A percentile compares a stretch with the other conserved stretches of the same genome.
phyloP scores from a whole-genome alignment of 2,329 filamentous ascomycete genomes.

The Aspergillus fijiensis region DNA sequence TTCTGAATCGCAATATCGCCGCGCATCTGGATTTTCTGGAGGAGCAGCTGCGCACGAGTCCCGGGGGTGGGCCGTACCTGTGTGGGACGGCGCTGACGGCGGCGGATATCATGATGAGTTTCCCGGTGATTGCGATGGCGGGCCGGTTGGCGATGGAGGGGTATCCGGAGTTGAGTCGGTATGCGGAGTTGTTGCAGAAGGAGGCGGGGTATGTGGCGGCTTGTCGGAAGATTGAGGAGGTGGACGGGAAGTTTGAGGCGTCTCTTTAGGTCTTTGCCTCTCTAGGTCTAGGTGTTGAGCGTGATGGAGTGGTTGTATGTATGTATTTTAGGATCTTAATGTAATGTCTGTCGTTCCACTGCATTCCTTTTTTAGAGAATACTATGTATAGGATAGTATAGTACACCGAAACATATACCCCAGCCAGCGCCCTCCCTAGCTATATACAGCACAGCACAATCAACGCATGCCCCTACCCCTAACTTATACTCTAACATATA shows the following conservation, averaged over 20 bases:
- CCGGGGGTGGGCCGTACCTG: slow-evolving; percentile 39
- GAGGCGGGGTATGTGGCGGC: slow-evolving; percentile 42
- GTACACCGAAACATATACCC: not conserved
- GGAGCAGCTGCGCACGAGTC: slow-evolving; percentile 44
- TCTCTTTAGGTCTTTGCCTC: slow-evolving; percentile 23
- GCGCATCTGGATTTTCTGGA: slow-evolving; percentile 48
- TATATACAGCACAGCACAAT: not conserved
- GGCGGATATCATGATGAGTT: slow-evolving; percentile 51
- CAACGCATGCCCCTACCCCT: too few relatives aligned
- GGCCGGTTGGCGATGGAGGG: slow-evolving; percentile 36
- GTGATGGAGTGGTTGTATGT: not conserved
- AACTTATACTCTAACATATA: too few relatives aligned
- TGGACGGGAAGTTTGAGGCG: slow-evolving; percentile 39
- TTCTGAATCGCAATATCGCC: slow-evolving; percentile 42
- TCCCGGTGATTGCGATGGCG: slow-evolving; percentile 42
- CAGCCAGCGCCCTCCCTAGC: not conserved
- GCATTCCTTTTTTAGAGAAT: too few relatives aligned
- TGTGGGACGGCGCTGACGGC: slow-evolving; percentile 47
- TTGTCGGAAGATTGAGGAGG: slow-evolving; percentile 41
- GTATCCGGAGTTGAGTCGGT: slow-evolving; percentile 40
- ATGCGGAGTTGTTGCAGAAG: slow-evolving; percentile 37
- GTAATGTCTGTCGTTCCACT: not conserved
- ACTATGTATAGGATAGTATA: too few relatives aligned
- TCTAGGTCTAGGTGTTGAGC: not conserved
- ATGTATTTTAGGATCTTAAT: not conserved